Base-by-base conservation (phyloP, 768 basidiomycete species). In the Strobilomyces echinocephalus region DNA sequence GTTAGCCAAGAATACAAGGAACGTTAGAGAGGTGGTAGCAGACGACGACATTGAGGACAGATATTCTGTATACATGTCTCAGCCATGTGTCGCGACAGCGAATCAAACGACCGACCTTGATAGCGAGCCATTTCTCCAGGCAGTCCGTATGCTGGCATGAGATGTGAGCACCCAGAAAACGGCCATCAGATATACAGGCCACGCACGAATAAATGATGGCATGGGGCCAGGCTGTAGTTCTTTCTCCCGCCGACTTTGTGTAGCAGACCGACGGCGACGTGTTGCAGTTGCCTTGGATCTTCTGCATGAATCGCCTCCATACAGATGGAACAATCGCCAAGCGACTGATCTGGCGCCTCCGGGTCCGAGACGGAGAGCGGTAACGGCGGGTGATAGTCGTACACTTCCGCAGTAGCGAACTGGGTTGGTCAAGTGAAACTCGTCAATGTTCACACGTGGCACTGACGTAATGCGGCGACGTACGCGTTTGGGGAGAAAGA, bases 241-340 rank as follows among this genome's bases (percentile, higher is more conserved):
- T 85, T 84, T 59, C 84, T 76, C 49, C 68, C 68, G 8, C 65
- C 68, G 26, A 69, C 68, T 21, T 66, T 69, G 10, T 65, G 69
- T 14, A 69, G 54, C 34, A 84, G 63, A 24, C 76, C 71, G n/a
- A 65, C 67, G 18, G 70, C 63, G 18, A 70, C 66, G 38, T 68
- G 69, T 21, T 63, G 72, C 20, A 70, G 61, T 8, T 68, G 73
- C 41, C 73, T 62, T 7, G 70, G 63, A 41, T 77, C 72, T 41
- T 83, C 79, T 24, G 80, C 66, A 38, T 80, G 63, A 57, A 95
- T 94, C 5, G 83, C 79, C 53, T 95, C 93, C 91, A 95, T 94
- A 63, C 93, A 95, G 49, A 97, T 95, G 7, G 91, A 82, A 61
- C 93, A 97, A 64, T 95, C 91, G 8, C 89, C 91, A 15, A 91